Base-by-base conservation (phyloP, 495 filamentous ascomycete species). In the Opeltia flavorubescens region DNA sequence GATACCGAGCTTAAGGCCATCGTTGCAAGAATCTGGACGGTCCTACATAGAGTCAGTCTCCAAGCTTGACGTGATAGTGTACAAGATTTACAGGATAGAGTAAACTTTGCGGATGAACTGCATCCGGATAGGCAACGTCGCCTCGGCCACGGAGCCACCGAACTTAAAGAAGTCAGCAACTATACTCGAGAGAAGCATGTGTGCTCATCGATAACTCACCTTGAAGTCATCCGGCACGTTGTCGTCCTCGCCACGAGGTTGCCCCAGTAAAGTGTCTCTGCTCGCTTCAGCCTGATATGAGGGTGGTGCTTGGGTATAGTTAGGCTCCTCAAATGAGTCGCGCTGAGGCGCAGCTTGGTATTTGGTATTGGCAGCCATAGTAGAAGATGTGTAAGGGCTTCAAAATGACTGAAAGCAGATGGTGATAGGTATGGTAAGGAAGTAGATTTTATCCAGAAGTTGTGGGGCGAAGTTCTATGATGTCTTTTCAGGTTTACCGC, bases 151-250 rank as follows among this genome's bases (percentile, higher is more conserved):
- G 9, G 77, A 84, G 30, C 86, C 88, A 36, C 88, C 88, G 58
- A 89, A 96, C 81, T 88, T 43, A 11, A 38, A 53, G 5, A 43
- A 8, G 21, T 52, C 43, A 53, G 41, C 23, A 42, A 30, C 31
- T 5, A 40, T 58, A 26, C 13, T 6, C 17, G 5, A 33, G 1
- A 8, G 26, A 24, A 35, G 12, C 13, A 7, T 18, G 3, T 27
- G 11, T 13, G 4, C 17, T 5, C 7, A 41, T 13, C 17, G n/a
- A 2, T 20, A 36, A 9, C 47, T 29, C 60, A 83, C 83, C 70
- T 94, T 98, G 75, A 98, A 96, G 68, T 98, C 91, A 73, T 98
- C 91, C 4, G 91, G 91, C 36, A 98, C 60, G 54, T 87, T 81
- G 60, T 95, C 88, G 62, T 89, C 83, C 57, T 94, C 86, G 60